Conservation (phyloP, 2,329 filamentous ascomycete species). For the Didymella segeticola region DNA sequence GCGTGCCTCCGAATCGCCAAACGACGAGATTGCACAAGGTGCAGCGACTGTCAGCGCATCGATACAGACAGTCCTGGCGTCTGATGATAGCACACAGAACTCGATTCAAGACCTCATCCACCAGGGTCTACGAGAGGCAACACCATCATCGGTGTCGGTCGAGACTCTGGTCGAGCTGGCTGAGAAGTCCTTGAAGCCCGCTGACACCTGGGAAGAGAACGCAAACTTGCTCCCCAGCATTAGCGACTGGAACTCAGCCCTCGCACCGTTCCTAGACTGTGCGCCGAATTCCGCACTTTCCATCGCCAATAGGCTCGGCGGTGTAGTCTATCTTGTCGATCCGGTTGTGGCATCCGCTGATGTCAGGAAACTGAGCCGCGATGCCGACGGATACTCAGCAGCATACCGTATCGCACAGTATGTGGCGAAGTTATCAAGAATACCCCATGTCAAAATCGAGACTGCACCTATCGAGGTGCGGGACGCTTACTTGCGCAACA, state of each 20-base stretch:
- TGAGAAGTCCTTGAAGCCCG: slow-evolving; percentile 54
- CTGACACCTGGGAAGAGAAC: slow-evolving; percentile 34
- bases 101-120: slow-evolving; percentile 61
- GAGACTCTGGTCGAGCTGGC: slow-evolving; percentile 63
- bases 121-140: slow-evolving; percentile 57
- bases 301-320: slow-evolving; percentile 75
- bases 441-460: slow-evolving; percentile 46
- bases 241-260: slow-evolving; percentile 69
- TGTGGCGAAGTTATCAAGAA: slow-evolving; percentile 64
- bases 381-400: slow-evolving; percentile 73
- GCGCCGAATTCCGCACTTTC: slow-evolving; percentile 69
- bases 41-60: slow-evolving; percentile 49
- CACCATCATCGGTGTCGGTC: slow-evolving; percentile 55
- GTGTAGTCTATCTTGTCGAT: slow-evolving; percentile 70
- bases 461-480: slow-evolving; percentile 34
- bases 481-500: slow-evolving; percentile 53
- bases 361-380: slow-evolving; percentile 57
- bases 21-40: slow-evolving; percentile 58
- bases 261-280: slow-evolving; percentile 62
- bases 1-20: slow-evolving; percentile 60
- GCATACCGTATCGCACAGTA: slow-evolving; percentile 80
- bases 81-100: slow-evolving; percentile 50
- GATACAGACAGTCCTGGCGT: slow-evolving; percentile 46
- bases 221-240: slow-evolving; percentile 67
- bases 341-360: slow-evolving; percentile 27